Conservation (phyloP, 129 eudicot species). For the Kitagawia praeruptora region DNA sequence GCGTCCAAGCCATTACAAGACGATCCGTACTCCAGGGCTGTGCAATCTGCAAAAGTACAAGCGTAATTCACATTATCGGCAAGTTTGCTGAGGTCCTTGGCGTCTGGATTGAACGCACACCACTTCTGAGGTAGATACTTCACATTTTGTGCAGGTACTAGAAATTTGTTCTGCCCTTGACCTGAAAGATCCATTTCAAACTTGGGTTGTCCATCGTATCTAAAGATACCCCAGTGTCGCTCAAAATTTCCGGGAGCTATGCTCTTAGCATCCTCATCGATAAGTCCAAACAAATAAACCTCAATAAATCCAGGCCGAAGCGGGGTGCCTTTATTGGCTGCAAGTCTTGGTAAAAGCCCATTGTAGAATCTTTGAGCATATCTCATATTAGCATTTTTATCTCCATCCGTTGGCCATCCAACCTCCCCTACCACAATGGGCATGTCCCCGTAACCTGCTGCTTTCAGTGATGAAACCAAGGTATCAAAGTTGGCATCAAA, state of each 20-base stretch:
- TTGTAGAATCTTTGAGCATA: slow-evolving; percentile 41
- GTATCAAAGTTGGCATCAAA: slow-evolving; percentile 62
- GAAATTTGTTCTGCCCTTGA: slow-evolving; percentile 23
- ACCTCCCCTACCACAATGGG: slow-evolving; percentile 50
- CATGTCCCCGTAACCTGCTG: slow-evolving; percentile 36
- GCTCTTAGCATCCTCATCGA: slow-evolving; percentile 52
- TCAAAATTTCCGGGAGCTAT: slow-evolving; percentile 54
- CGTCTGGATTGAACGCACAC: slow-evolving; percentile 43
- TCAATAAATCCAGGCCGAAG: slow-evolving; percentile 46
- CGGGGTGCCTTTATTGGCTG: slow-evolving; percentile 45
- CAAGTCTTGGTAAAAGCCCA: slow-evolving; percentile 48
- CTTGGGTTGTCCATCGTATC: slow-evolving; percentile 57
- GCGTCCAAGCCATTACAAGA: slow-evolving; percentile 28
- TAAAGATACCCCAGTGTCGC: slow-evolving; percentile 62
- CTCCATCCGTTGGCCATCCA: slow-evolving; percentile 65
- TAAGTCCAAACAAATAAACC: slow-evolving; percentile 44
- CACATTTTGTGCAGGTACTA: slow-evolving; percentile 40
- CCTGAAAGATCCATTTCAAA: slow-evolving; percentile 43
- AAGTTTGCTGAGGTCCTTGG: slow-evolving; percentile 33
- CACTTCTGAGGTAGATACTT: slow-evolving; percentile 30
- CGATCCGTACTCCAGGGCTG: slow-evolving; percentile 19
- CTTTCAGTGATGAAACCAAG: slow-evolving; percentile 41
- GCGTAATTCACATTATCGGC: slow-evolving; percentile 38
- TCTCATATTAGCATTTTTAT: slow-evolving; percentile 31
- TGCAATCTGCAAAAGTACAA: slow-evolving; percentile 40